Evolutionary conservation across 1,284 basidiomycete species (phyloP).

Genomic region (Vanrija pseudolonga): DNA sequence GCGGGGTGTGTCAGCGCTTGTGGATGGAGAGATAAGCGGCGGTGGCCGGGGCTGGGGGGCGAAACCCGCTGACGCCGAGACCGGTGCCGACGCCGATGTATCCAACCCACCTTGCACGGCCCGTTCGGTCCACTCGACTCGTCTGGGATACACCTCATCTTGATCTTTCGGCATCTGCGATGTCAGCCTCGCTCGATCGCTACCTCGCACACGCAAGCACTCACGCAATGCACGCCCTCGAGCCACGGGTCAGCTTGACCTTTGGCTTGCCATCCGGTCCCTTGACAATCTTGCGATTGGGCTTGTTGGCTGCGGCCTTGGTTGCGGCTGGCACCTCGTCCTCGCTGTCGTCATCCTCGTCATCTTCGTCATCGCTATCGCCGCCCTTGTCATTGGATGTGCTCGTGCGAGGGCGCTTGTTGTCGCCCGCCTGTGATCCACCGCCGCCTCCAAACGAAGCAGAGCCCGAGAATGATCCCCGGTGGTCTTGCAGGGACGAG

Average conservation of each 20-base stretch:
- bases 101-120: slow-evolving; percentile 69
- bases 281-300: slow-evolving; percentile 26
- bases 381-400: slow-evolving; percentile 11
- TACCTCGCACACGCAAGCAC: slow-evolving; percentile 5
- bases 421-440: slow-evolving; percentile 1
- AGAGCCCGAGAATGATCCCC: not conserved
- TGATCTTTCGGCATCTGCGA: slow-evolving; percentile 73
- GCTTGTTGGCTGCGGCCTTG: slow-evolving; percentile 14
- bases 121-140: slow-evolving; percentile 61
- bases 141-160: slow-evolving; percentile 98
- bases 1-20: not conserved
- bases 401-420: slow-evolving; percentile 12
- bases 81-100: not conserved
- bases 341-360: slow-evolving; percentile 34
- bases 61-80: not conserved
- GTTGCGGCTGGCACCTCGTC: slow-evolving; percentile 27
- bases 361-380: slow-evolving; percentile 24
- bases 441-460: not conserved
- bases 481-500: slow-evolving; percentile 21
- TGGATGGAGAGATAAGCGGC: not conserved
- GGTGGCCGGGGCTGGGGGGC: slow-evolving; percentile 46
- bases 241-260: slow-evolving; percentile 78
- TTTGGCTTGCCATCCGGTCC: slow-evolving; percentile 53
- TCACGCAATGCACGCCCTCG: slow-evolving; percentile 50
- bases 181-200: too few species aligned